phyloP scores from a whole-genome alignment of 176 grass and related monocot species.

The Bonia amplexicaulis region DNA sequence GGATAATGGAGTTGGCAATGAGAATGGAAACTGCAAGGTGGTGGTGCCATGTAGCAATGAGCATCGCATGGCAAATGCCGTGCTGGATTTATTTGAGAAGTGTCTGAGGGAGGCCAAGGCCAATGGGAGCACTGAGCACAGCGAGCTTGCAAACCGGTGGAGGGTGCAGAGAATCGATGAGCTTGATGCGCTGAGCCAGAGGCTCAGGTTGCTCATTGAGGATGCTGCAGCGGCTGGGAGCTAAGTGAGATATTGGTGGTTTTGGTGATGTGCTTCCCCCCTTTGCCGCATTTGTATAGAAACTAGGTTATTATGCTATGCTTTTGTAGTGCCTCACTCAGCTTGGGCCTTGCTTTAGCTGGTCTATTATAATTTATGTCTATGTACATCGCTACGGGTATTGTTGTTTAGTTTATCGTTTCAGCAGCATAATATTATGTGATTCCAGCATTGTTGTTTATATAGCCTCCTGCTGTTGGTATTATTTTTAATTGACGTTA shows the following conservation, averaged over 20 bases:
- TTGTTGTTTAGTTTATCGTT: constrained; percentile 32
- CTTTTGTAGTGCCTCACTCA: constrained; percentile 24
- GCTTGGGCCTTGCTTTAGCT: constrained; percentile 26
- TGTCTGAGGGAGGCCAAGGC: constrained; percentile 61
- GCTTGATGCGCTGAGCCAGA: constrained; percentile 54
- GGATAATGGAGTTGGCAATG: not conserved
- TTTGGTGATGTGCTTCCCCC: constrained; percentile 20
- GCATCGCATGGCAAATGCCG: constrained; percentile 35
- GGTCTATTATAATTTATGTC: constrained; percentile 21
- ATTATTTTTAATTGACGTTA: not conserved
- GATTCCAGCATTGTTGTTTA: constrained; percentile 19
- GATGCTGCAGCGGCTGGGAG: constrained; percentile 28
- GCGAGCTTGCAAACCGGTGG: constrained; percentile 52
- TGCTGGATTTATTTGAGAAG: constrained; percentile 70
- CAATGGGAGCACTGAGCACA: constrained; percentile 17
- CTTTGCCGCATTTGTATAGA: constrained; percentile 34
- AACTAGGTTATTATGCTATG: constrained; percentile 43
- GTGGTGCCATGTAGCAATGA: constrained; percentile 19
- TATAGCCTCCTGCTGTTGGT: not conserved
- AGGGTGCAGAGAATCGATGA: constrained; percentile 60
- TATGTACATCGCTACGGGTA: constrained; percentile 33
- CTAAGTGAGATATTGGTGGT: constrained; percentile 20
- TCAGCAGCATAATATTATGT: constrained; percentile 25
- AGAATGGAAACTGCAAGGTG: constrained; percentile 32
- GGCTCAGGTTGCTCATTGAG: constrained; percentile 66